Percentiles rank a stretch among this genome's conserved stretches.
Evolutionary conservation across 1,284 basidiomycete genomes (phyloP).

Genomic region (Ganoderma lingzhi): DNA sequence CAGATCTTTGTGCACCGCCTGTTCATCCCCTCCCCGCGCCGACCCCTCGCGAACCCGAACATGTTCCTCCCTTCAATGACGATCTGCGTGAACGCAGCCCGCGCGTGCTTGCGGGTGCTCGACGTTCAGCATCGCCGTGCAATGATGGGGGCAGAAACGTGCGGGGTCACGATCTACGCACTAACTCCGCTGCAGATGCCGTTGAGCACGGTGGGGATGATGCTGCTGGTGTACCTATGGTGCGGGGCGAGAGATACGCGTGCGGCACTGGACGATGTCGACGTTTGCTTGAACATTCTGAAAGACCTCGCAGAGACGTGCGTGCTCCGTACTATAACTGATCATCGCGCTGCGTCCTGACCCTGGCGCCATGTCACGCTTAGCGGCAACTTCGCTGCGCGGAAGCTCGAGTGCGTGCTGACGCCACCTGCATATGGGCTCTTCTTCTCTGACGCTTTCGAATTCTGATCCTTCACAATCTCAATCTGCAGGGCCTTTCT

Average conservation of each 20-base stretch:
- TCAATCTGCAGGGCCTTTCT: constrained; percentile 1
- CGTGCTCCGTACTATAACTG: constrained; percentile 8
- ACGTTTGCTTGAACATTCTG: constrained; percentile 65
- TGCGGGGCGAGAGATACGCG: constrained; percentile 59
- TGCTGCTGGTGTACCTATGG: constrained; percentile 76
- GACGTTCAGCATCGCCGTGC: constrained; percentile 58
- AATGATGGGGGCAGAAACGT: background rate
- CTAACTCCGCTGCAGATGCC: constrained; percentile 39
- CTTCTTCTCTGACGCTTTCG: background rate
- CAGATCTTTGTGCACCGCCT: constrained; percentile 85
- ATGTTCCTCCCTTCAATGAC: constrained; percentile 77
- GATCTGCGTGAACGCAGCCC: constrained; percentile 86
- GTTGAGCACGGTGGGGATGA: constrained; percentile 66
- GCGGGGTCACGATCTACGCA: constrained; percentile 25
- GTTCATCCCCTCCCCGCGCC: constrained; percentile 74
- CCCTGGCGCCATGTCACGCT: background rate
- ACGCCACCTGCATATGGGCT: background rate
- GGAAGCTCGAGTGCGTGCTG: constrained; percentile 10
- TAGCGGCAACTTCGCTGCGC: constrained; percentile 4
- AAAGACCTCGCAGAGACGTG: constrained; percentile 56
- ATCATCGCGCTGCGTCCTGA: background rate
- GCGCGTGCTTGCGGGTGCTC: constrained; percentile 79
- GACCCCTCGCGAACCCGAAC: constrained; percentile 61
- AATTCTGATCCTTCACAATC: background rate
- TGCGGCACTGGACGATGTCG: constrained; percentile 71